phyloP scores from a whole-genome alignment of 225 moss, liverwort and hornwort species.

The Marchantia paleacea region DNA sequence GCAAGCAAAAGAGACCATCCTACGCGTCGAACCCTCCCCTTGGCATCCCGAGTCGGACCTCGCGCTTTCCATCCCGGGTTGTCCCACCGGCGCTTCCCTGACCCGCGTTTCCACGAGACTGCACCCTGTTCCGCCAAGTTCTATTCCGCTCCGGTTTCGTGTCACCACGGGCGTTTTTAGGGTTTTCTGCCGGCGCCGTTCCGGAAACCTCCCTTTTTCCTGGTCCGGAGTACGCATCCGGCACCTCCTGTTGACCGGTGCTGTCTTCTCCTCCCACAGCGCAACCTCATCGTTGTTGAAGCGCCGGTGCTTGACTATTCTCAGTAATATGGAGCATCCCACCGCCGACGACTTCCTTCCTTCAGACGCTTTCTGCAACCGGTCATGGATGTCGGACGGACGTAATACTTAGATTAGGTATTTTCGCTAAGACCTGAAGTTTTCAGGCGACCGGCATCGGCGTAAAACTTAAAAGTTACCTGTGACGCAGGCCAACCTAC shows the following conservation, averaged over 20 bases:
- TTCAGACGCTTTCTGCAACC: background rate
- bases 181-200: slow-evolving; percentile 16
- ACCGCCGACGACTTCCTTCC: background rate
- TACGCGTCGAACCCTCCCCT: slow-evolving; percentile 10
- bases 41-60: slow-evolving; percentile 7
- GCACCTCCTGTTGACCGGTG: background rate
- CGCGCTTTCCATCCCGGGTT: slow-evolving; percentile 5
- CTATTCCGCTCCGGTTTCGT: background rate
- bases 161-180: slow-evolving; percentile 13
- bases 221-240: background rate
- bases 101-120: background rate
- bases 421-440: too few relatives aligned
- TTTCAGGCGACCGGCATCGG: too few relatives aligned
- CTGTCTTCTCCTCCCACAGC: background rate
- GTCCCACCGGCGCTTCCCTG: slow-evolving; percentile 1
- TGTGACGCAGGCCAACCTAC: too few relatives aligned
- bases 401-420: too few relatives aligned
- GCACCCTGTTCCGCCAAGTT: slow-evolving; percentile 1
- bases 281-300: background rate
- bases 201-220: background rate
- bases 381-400: background rate
- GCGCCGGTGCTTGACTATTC: background rate
- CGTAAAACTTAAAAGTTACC: background rate
- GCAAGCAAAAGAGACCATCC: slow-evolving; percentile 16
- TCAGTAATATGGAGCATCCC: background rate